Base-by-base conservation (phyloP, 2,329 filamentous ascomycete genomes). In the Botrytis fragariae region DNA sequence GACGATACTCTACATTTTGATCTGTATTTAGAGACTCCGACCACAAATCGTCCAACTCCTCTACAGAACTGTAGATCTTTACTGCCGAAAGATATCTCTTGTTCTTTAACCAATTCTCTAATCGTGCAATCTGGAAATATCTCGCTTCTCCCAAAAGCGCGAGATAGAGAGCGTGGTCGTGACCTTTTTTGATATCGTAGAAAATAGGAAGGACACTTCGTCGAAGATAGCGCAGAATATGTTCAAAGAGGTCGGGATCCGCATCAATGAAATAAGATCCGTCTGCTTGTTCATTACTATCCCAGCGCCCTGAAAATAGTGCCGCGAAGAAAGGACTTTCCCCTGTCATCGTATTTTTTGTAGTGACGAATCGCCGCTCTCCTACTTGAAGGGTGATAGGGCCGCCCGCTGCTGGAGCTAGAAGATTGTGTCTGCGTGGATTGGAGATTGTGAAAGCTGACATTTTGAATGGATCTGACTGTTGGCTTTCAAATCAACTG, bases 241-340 rank as follows among this genome's bases (percentile, higher is more conserved):
- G 78, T 20, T 78, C 72, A 73, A 85, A 85, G 3, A 82, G 42
- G 0, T 77, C 74, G 0, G 80, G 77, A 61, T 84, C 81, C 0
- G 81, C 77, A 72, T 85, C 83, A 32, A 85, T 71, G 76, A 84
- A 84, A 75, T 81, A 81, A 0, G 79, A 79, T 0, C 80, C 81
- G 35, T 83, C 80, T 10, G 71, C 48, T 62, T 79, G 74, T 39
- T 62, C 69, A 22, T 79, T 75, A n/a, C 79, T 75, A 51, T 75
- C 54, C 76, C 77, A 80, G 12, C 76, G 67, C 1, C 72, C 74
- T 0, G 79, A 79, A 8, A 82, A 71, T 4, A 78, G 73, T 42
- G 48, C 35, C 1, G 39, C 37, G 29, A 72, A 72, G 29, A 67
- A 72, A 16, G 2, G 14, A 20, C 70, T 72, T 12, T 72, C 62